These are phyloP conservation scores for Dinochytrium kinnereticum DNA, from an alignment of 371 early-diverging fungal species.

Conservation along the genomic window DNA sequence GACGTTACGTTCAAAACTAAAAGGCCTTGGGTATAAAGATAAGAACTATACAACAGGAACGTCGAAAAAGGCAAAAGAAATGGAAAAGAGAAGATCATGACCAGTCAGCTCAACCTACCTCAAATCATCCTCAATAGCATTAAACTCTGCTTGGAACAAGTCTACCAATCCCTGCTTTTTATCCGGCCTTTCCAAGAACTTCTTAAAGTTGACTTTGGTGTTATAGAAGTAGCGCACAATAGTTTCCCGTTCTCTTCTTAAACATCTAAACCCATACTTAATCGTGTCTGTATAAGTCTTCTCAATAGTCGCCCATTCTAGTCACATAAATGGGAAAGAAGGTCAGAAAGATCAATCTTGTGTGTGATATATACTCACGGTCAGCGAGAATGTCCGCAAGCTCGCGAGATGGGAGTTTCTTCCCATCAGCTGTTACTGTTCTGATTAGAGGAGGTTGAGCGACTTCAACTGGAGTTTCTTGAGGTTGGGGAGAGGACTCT, in stretches of 20 bases:
- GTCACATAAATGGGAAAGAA: too few relatives aligned
- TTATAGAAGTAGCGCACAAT: slow-evolving; percentile 53
- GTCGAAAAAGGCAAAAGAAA: too few relatives aligned
- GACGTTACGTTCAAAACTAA: too few relatives aligned
- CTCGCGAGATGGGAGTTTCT: slow-evolving; percentile 49
- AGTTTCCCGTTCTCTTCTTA: slow-evolving; percentile 54
- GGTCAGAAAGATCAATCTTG: too few relatives aligned
- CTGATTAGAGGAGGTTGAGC: slow-evolving; percentile 34
- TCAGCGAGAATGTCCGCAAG: slow-evolving; percentile 57
- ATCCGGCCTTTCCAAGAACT: slow-evolving; percentile 58
- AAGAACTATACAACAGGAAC: too few relatives aligned
- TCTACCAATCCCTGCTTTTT: slow-evolving; percentile 56
- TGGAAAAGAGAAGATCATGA: too few relatives aligned
- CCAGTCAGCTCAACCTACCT: too few relatives aligned
- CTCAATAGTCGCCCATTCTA: slow-evolving; percentile 63
- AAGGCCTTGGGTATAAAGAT: too few relatives aligned
- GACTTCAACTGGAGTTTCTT: slow-evolving; percentile 8
- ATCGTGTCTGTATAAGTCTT: slow-evolving; percentile 56
- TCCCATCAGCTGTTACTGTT: slow-evolving; percentile 33
- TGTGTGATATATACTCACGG: slow-evolving; percentile 45
- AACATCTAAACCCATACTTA: slow-evolving; percentile 57
- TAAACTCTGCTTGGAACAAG: slow-evolving; percentile 57
- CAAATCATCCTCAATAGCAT: slow-evolving; percentile 60
- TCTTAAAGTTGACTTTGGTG: slow-evolving; percentile 51
- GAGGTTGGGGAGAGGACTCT: neutral